A percentile compares a stretch with the other conserved stretches of the same genome.
Evolutionary conservation across 495 filamentous ascomycete genomes (phyloP).

Genomic region (Aspergillus saccharolyticus): DNA sequence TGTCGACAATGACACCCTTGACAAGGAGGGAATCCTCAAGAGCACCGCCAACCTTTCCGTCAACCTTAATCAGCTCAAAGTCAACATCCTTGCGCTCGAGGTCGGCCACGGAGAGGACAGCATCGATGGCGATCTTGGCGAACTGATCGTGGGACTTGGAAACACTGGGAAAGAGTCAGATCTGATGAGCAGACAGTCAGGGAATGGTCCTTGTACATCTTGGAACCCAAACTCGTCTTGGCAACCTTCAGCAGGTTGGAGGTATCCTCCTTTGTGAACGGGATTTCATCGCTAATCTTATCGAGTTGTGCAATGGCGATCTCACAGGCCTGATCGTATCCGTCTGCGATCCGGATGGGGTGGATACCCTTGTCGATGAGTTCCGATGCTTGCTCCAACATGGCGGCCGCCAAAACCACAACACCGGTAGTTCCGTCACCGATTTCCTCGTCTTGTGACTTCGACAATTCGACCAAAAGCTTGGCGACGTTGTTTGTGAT

Average conservation of each 20-base stretch:
- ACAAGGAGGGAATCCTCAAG: constrained; percentile 94
- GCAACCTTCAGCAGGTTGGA: constrained; percentile 87
- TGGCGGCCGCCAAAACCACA: constrained; percentile 89
- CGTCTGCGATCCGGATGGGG: constrained; percentile 96
- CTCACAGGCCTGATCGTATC: constrained; percentile 95
- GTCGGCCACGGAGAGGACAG: constrained; percentile 93
- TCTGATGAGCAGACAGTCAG: not conserved
- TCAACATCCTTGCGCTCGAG: constrained; percentile 96
- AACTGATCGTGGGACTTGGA: constrained; percentile 99
- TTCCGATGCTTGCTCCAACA: constrained; percentile 95
- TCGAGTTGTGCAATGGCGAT: constrained; percentile 90
- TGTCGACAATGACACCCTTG: constrained; percentile 97
- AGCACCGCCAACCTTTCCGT: constrained; percentile 93
- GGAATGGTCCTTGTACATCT: constrained; percentile 56
- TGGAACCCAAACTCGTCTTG: constrained; percentile 93
- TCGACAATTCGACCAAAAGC: constrained; percentile 94
- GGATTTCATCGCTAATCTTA: constrained; percentile 82
- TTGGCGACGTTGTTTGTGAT: constrained; percentile 98
- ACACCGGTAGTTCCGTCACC: constrained; percentile 98
- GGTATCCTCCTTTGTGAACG: constrained; percentile 72
- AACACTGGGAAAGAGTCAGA: constrained; percentile 48
- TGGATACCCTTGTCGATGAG: constrained; percentile 99
- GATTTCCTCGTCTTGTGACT: constrained; percentile 98
- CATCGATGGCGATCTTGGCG: constrained; percentile 93
- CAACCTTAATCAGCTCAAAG: constrained; percentile 98